Evolutionary conservation across 2,329 filamentous ascomycete genomes (phyloP).

Genomic region (Lasiodiplodia sp.): DNA sequence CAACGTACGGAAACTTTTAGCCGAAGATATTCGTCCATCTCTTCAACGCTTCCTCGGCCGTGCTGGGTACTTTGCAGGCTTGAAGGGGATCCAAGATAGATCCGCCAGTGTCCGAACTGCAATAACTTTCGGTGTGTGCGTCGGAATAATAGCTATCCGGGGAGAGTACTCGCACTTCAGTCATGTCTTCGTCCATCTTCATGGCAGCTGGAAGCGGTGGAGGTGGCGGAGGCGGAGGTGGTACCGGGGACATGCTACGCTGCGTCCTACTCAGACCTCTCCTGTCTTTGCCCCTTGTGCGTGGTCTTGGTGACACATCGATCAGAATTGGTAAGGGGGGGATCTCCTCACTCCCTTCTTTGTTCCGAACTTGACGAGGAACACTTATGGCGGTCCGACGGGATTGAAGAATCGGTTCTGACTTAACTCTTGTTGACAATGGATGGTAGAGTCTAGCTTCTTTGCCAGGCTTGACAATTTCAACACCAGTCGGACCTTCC

Average conservation of each 20-base stretch:
- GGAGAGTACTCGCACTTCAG: not conserved
- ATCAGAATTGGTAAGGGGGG: not conserved
- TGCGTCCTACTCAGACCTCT: not conserved
- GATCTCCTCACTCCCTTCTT: not conserved
- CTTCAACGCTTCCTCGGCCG: conserved; percentile 7
- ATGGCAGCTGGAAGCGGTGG: not conserved
- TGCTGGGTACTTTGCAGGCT: not conserved
- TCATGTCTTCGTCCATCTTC: not conserved
- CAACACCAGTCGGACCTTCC: conserved; percentile 1
- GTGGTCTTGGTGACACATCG: conserved; percentile 1
- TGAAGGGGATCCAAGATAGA: not conserved
- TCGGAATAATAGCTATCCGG: not conserved
- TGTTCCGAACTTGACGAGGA: not conserved
- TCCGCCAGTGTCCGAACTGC: not conserved
- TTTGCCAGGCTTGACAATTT: not conserved
- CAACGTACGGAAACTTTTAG: not conserved
- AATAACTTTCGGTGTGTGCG: not conserved
- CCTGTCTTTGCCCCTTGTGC: conserved; percentile 1
- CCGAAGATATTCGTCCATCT: conserved; percentile 9
- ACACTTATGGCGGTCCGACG: not conserved
- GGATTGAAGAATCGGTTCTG: not conserved
- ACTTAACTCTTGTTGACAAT: not conserved
- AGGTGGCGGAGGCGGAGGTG: conserved; percentile 7
- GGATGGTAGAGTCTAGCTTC: not conserved
- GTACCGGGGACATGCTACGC: not conserved